Base-by-base conservation (phyloP, 805 yeast species). In the Lachancea lanzarotensis region DNA sequence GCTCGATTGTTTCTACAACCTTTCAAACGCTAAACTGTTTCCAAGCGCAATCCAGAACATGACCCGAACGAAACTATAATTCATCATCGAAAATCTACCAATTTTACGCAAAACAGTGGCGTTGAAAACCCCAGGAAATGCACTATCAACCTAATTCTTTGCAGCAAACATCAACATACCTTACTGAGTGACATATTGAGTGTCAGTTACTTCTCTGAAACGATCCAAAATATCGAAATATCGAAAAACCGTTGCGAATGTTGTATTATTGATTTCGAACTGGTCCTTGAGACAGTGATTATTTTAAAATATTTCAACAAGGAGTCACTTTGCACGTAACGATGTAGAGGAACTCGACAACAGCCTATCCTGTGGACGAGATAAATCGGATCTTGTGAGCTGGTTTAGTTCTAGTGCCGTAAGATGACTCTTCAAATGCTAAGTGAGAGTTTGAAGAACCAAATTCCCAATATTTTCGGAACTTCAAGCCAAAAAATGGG, bases 171-270 rank as follows among this genome's bases (percentile, higher is more conserved):
- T 26, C 9, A 31, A 44, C 47, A 44, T 44, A 45, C 48, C 22
- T 45, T 45, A 20, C 41, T 45, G 37, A 45, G 35, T 27, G 48
- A 45, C 48, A 39, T 44, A 16, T 10, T 9, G 10, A 15, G 16
- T n/a, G 18, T 25, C 31, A 26, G n/a, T 12, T 8, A 16, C 19
- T 15, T 29, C 19, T 22, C 9, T 15, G 4, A 9, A 15, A 11
- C 35, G 19, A 16, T 11, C 12, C 4, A 4, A 32, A 15, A 32
- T 16, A 10, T 6, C n/a, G 34, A 7, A 7, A 13, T 7, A 29
- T 13, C 25, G 8, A 22, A 22, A 22, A 22, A 4, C 15, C 13
- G 7, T 29, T 29, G 13, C 31, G 11, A 22, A 8, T 22, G 31
- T 26, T 11, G 15, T 29, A 13, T 29, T 11, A n/a, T 11, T 29